Conservation (phyloP, 2,329 filamentous ascomycete species). For the Aspergillus awamori region DNA sequence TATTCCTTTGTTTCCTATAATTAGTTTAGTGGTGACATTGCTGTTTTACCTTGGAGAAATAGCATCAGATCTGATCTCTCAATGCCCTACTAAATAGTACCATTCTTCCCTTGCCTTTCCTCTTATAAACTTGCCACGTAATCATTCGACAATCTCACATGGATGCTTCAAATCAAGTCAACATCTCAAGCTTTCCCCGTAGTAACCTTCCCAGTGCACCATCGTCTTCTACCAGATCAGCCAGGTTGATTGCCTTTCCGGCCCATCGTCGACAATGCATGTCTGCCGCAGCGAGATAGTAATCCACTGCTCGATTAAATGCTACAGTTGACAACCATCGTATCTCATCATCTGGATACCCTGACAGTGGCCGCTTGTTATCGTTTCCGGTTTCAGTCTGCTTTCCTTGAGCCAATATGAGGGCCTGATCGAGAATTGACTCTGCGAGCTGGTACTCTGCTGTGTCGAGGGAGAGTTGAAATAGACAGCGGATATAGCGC, state of each 20-base stretch:
- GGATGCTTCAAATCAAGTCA: slow-evolving; percentile 15
- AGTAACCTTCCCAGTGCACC: slow-evolving; percentile 30
- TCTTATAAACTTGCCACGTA: too few species aligned
- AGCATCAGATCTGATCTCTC: too few species aligned
- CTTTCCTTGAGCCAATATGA: slow-evolving; percentile 23
- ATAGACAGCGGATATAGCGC: slow-evolving; percentile 77
- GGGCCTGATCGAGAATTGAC: slow-evolving; percentile 38
- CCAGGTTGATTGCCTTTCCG: slow-evolving; percentile 39
- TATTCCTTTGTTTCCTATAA: too few species aligned
- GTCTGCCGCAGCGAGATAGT: slow-evolving; percentile 43
- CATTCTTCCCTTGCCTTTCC: too few species aligned
- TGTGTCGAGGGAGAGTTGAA: slow-evolving; percentile 62
- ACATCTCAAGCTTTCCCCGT: slow-evolving; percentile 31
- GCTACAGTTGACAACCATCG: slow-evolving; percentile 59
- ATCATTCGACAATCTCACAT: too few species aligned
- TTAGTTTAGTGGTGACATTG: too few species aligned
- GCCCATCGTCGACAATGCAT: slow-evolving; percentile 40
- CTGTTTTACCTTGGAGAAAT: too few species aligned
- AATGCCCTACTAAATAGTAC: too few species aligned
- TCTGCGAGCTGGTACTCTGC: slow-evolving; percentile 34
- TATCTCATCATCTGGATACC: slow-evolving; percentile 58
- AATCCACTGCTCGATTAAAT: slow-evolving; percentile 61
- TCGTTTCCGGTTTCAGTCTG: neutral
- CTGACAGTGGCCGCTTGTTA: neutral
- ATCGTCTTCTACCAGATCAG: slow-evolving; percentile 31